These are phyloP conservation scores for Sphagnum contortum DNA, from an alignment of 225 moss, liverwort and hornwort species.

Conservation along the genomic window DNA sequence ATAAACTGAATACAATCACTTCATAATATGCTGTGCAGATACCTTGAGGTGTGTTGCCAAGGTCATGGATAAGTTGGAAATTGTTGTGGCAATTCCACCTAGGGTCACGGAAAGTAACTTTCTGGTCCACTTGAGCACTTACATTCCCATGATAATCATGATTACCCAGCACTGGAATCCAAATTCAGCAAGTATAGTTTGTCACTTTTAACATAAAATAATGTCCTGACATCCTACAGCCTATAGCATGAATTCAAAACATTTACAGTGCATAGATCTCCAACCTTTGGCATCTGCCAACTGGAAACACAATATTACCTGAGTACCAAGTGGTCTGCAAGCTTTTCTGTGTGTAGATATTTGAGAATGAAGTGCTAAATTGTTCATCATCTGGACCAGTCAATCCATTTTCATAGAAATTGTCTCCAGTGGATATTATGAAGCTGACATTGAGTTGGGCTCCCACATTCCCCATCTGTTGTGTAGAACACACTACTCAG, in stretches of 20 bases:
- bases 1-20: no score
- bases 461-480: slow-evolving; percentile 65
- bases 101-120: no score
- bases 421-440: slow-evolving; percentile 64
- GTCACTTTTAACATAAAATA: no score
- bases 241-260: no score
- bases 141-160: background rate
- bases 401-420: slow-evolving; percentile 63
- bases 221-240: no score
- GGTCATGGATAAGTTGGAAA: no score
- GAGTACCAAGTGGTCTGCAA: slow-evolving; percentile 71
- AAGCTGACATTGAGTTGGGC: slow-evolving; percentile 29
- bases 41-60: no score
- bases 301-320: slow-evolving; percentile 18
- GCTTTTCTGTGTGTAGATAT: slow-evolving; percentile 53
- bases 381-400: slow-evolving; percentile 43
- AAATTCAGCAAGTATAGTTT: no score
- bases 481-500: no score
- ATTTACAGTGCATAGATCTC: background rate
- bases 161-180: background rate
- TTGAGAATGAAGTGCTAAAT: slow-evolving; percentile 54
- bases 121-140: no score
- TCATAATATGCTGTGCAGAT: no score
- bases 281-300: background rate
- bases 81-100: no score